These are phyloP conservation scores for Alternaria dauci DNA, from an alignment of 2,329 filamentous ascomycete species.

Conservation along the genomic window DNA sequence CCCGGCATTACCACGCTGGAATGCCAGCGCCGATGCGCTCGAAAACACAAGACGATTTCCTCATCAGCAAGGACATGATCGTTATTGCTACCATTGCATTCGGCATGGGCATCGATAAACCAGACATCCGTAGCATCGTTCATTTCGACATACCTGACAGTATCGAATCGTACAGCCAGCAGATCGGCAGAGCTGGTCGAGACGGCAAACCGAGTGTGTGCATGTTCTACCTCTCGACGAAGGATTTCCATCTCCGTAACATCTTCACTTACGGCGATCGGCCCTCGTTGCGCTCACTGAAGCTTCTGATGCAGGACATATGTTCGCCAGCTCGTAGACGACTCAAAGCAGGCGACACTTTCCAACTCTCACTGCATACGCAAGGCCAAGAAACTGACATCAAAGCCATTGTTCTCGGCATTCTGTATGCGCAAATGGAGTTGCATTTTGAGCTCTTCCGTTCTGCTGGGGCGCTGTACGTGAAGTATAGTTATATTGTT, in stretches of 20 bases:
- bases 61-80: constrained; percentile 77
- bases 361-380: constrained; percentile 57
- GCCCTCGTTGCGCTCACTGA: constrained; percentile 62
- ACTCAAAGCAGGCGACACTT: constrained; percentile 52
- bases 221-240: constrained; percentile 65
- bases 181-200: constrained; percentile 90
- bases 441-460: constrained; percentile 65
- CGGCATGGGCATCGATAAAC: constrained; percentile 98
- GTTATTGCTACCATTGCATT: constrained; percentile 98
- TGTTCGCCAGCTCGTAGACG: constrained; percentile 51
- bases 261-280: constrained; percentile 68
- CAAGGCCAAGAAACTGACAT: constrained; percentile 65
- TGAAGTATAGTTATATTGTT: constrained; percentile 60
- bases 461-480: constrained; percentile 65
- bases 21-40: constrained; percentile 72
- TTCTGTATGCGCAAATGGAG: constrained; percentile 69
- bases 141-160: constrained; percentile 93
- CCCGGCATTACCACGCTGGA: constrained; percentile 83
- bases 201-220: constrained; percentile 76
- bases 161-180: constrained; percentile 95
- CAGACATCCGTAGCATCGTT: constrained; percentile 93
- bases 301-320: constrained; percentile 60
- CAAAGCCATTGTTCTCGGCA: constrained; percentile 58
- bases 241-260: constrained; percentile 67
- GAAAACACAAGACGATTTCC: constrained; percentile 79